Evolutionary conservation across 805 yeast species (phyloP).

Genomic region (Candida pseudofarinosa): DNA sequence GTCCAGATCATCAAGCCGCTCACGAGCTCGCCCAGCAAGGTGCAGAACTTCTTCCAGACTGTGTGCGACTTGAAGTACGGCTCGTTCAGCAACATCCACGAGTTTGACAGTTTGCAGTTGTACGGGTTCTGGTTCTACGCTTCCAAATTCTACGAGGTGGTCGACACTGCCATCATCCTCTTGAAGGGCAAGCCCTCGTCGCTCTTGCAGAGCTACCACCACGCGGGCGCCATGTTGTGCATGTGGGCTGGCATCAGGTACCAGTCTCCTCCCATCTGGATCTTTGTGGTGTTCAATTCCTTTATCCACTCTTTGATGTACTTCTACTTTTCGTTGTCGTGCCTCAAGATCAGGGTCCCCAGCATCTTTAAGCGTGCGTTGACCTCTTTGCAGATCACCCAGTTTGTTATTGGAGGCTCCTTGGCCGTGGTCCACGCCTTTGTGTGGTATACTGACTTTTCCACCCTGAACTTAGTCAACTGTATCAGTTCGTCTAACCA

Average conservation of each 20-base stretch:
- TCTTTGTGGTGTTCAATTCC: constrained; percentile 76
- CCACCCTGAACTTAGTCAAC: constrained; percentile 29
- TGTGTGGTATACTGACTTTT: constrained; percentile 52
- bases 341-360: constrained; percentile 58
- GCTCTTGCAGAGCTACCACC: constrained; percentile 69
- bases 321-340: constrained; percentile 59
- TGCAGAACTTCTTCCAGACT: constrained; percentile 54
- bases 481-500: constrained; percentile 59
- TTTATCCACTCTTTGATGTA: constrained; percentile 74
- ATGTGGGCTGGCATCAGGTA: constrained; percentile 78
- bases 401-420: constrained; percentile 65
- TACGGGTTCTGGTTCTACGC: constrained; percentile 66
- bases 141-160: constrained; percentile 67
- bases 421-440: constrained; percentile 63
- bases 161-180: constrained; percentile 64
- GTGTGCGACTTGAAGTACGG: constrained; percentile 60
- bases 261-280: constrained; percentile 75
- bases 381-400: constrained; percentile 65
- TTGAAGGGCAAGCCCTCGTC: constrained; percentile 66
- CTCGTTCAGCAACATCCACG: constrained; percentile 38
- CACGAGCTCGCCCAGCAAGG: constrained; percentile 10
- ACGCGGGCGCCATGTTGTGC: constrained; percentile 75
- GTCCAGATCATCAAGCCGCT: constrained; percentile 12
- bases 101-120: constrained; percentile 41
- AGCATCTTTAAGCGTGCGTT: constrained; percentile 50